Evolutionary conservation across 2,329 filamentous ascomycete species (phyloP), one percentile per base, ranked within the genome.

Genomic region (Alternaria arborescens): DNA sequence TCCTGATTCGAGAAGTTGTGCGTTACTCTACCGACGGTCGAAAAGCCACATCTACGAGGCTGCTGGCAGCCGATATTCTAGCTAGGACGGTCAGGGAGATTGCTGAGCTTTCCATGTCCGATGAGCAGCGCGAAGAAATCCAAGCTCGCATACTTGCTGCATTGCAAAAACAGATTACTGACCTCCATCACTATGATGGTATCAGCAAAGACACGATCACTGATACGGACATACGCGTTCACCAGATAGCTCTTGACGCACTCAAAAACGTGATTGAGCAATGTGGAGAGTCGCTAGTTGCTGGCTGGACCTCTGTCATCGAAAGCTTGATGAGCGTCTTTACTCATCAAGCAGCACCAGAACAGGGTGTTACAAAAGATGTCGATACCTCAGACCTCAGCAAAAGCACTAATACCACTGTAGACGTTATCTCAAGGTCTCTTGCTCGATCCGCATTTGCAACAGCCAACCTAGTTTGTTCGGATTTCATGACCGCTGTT

Each of bases 381-480:
- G 40, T n/a, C 16, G 18, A 60, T 7, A 12, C 43, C 11, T 14
- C 34, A 3, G n/a, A 26, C 28, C 48, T 14, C 24, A 41, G 52
- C 4, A 18, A 20, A 12, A 34, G 34, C 18, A n/a, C 22, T 14
- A 47, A 28, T 26, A 40, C 24, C n/a, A 41, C 57, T 68, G 22
- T 47, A 30, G 68, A 77, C n/a, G 72, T 83, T 10, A 78, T 83
- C 7, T 94, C 93, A 12, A 85, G 88, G 44, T 90, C 89, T 66
- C 85, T 98, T 22, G 91, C 97, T 52, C 87, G 93, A 62, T 90
- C 92, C 16, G 91, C 94, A 0, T 99, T 99, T 77, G 91, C 88
- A 65, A 97, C 94, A 2, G 83, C 97, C 12, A 93, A 98, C 76
- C 87, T 99, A 3, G 91, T 99, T 46, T 97, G 94, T 77, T 97